Evolutionary conservation across 2,329 filamentous ascomycete genomes (phyloP), one percentile per base, ranked within the genome.

Genomic region (Cercospora brassicicola): DNA sequence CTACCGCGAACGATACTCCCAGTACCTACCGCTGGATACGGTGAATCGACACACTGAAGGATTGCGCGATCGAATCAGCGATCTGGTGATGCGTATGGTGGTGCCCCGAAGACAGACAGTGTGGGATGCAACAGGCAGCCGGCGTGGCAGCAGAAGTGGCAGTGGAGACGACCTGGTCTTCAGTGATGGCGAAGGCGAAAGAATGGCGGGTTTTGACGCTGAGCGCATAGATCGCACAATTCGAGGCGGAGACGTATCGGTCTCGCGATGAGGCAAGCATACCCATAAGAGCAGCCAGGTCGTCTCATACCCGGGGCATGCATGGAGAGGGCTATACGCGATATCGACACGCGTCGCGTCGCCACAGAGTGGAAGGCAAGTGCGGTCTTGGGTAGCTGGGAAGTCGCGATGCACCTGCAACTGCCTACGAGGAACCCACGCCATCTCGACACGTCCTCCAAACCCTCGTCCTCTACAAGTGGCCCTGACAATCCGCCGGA

Each of bases 121-220:
- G 3, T 64, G 53, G 31, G 77, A 80, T 64, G 79, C 75, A 4
- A 73, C 73, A 30, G 70, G 62, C n/a, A 64, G 62, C 31, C 63
- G 63, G 26, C 57, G 65, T n/a, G 66, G 64, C 13, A 66, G 65
- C 13, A 64, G 74, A 28, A 66, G 66, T 53, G 73, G 67, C 31
- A 75, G 69, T 48, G 66, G 33, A 53, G 72, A 67, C 51, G 71
- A 62, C 26, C 80, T 82, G 45, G 65, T 72, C 6, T 83, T 83
- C 66, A 81, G 79, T 55, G 81, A 81, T 36, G 81, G 80, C 66
- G 81, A 83, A 71, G 81, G 82, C 51, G 82, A 83, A 73, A 79
- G 78, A 62, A 82, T 83, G 81, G 78, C 83, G 3, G 82, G 82
- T 13, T 83, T 83, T 64, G 76, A 76, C 70, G 70, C 74, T 4